phyloP scores from a whole-genome alignment of 75 land plant species.

The Cunninghamia lanceolata region DNA sequence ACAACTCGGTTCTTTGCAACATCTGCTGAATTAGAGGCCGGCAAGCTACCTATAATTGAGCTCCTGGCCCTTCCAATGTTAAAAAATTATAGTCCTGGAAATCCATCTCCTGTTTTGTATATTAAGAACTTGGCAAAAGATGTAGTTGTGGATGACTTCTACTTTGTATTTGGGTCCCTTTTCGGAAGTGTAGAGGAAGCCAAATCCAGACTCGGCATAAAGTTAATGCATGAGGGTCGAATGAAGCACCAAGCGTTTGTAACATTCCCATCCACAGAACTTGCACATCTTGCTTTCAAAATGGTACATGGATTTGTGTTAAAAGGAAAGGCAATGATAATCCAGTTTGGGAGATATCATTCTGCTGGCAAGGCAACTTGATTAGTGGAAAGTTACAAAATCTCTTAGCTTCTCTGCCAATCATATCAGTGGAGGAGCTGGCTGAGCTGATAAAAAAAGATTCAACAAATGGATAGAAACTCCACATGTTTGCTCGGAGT shows the following conservation, averaged over 20 bases:
- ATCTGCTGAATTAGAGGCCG: constrained; percentile 57
- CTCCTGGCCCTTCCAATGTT: constrained; percentile 85
- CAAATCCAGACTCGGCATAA: constrained; percentile 60
- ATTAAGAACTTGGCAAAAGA: constrained; percentile 94
- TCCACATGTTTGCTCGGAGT: not conserved
- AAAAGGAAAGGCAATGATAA: constrained; percentile 94
- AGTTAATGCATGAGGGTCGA: constrained; percentile 89
- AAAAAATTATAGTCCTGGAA: constrained; percentile 85
- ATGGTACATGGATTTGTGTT: constrained; percentile 82
- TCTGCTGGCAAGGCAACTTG: constrained; percentile 24
- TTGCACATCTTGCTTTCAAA: constrained; percentile 84
- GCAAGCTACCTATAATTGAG: constrained; percentile 75
- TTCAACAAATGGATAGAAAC: not conserved
- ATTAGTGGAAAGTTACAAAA: not conserved
- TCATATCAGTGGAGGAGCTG: not conserved
- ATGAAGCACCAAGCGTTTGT: constrained; percentile 94
- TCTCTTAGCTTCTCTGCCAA: too few species aligned
- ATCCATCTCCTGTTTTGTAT: constrained; percentile 83
- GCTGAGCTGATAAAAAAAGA: not conserved
- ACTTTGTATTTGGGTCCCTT: constrained; percentile 86
- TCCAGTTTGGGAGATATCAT: constrained; percentile 90
- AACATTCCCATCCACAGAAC: constrained; percentile 84
- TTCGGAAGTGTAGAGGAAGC: constrained; percentile 63
- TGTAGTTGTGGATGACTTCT: constrained; percentile 79
- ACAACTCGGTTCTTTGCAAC: constrained; percentile 46